A percentile compares a stretch with the other conserved stretches of the same genome.
phyloP scores from a whole-genome alignment of 805 yeast species.

The Nakazawaea ernobii region DNA sequence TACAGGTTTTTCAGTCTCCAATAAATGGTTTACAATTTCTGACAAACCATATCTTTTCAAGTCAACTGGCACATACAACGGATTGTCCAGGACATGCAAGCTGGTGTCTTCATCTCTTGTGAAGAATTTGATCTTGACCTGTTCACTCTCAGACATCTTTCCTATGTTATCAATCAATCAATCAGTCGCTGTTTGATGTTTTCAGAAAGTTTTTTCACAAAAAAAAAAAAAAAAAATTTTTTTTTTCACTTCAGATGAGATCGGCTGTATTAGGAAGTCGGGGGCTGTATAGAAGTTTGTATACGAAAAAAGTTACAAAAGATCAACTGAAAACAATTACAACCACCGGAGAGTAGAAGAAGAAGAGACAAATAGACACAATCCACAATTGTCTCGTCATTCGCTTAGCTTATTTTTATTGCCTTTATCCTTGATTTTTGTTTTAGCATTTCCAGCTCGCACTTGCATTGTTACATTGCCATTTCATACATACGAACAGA shows the following conservation, averaged over 20 bases:
- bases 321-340: neutral
- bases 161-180: neutral
- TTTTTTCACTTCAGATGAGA: neutral
- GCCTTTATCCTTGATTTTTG: too few relatives aligned
- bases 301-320: neutral
- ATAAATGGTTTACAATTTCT: slow-evolving; percentile 89
- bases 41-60: slow-evolving; percentile 89
- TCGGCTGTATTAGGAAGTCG: neutral
- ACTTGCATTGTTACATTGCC: too few relatives aligned
- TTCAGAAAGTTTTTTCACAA: neutral
- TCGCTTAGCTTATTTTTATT: too few relatives aligned
- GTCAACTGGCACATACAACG: slow-evolving; percentile 81
- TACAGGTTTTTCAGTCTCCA: slow-evolving; percentile 54
- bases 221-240: neutral
- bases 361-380: too few relatives aligned
- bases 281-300: neutral
- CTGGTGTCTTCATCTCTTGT: slow-evolving; percentile 79
- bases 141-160: slow-evolving; percentile 22
- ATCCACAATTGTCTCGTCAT: too few relatives aligned
- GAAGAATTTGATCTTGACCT: slow-evolving; percentile 74
- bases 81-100: slow-evolving; percentile 70
- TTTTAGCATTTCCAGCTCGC: too few relatives aligned
- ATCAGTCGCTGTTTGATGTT: neutral
- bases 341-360: too few relatives aligned
- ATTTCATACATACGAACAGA: neutral